Evolutionary conservation across 352 stramenopile species (phyloP).

Genomic region (Globisporangium parvum): DNA sequence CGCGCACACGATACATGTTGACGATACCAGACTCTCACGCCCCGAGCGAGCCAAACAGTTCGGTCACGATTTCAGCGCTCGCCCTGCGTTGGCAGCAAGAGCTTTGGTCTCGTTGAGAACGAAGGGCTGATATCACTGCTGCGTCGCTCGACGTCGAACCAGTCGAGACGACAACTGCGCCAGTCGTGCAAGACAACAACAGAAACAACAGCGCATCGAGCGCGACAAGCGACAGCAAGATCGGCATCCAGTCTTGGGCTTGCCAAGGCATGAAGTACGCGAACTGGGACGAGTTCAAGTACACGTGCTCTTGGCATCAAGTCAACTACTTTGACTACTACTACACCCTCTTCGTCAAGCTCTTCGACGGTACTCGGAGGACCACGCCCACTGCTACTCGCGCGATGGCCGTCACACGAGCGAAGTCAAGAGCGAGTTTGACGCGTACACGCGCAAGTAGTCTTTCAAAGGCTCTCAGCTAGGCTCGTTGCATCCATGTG

Average conservation of each 20-base stretch:
- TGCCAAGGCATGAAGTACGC: conserved; percentile 5
- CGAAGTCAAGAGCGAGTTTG: not conserved
- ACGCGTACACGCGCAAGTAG: not conserved
- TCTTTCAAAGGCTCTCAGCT: too few relatives aligned
- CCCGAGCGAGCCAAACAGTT: too few relatives aligned
- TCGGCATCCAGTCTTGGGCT: not conserved
- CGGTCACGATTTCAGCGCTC: too few relatives aligned
- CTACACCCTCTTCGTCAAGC: conserved; percentile 9
- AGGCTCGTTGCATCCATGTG: too few relatives aligned
- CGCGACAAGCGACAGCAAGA: not conserved
- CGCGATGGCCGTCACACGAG: not conserved
- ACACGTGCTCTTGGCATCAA: conserved; percentile 7
- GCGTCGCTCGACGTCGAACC: too few relatives aligned
- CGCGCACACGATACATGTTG: too few relatives aligned
- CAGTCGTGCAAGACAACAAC: not conserved
- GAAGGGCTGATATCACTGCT: too few relatives aligned
- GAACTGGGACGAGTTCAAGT: conserved; percentile 12
- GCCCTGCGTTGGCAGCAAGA: not conserved
- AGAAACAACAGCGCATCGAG: not conserved
- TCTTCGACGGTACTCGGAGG: not conserved
- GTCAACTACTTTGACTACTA: not conserved
- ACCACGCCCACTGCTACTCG: not conserved
- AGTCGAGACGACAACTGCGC: not conserved
- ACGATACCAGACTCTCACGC: too few relatives aligned
- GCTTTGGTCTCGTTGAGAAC: not conserved